Evolutionary conservation across 2,329 filamentous ascomycete genomes (phyloP), one percentile per base, ranked within the genome.

Genomic region (Diaporthe sp.): DNA sequence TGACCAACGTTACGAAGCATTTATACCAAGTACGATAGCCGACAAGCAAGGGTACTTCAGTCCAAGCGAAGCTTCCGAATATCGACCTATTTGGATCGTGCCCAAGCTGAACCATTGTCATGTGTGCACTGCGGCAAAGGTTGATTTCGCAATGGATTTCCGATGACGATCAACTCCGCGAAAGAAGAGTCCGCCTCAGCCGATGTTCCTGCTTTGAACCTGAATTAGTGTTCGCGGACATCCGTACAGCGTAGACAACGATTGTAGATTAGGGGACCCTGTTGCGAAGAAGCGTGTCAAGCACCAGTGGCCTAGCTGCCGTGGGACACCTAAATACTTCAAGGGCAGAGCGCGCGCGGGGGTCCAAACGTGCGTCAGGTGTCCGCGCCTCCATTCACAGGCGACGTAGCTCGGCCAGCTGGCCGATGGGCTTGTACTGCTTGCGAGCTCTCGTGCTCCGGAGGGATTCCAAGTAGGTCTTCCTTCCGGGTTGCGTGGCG

Each of bases 41-140:
- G 3, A 12, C n/a, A 9, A 8, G 8, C 2, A 31, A 28, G 5
- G 3, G 0, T n/a, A 12, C 10, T 2, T 12, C 7, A 25, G 9
- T 17, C 2, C 9, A 3, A 25, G 37, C 5, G 12, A 10, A 12
- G 6, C 4, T 19, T 9, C 4, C 4, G 10, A 44, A 19, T 62
- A 3, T 13, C 8, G 9, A 62, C 4, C 2, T 5, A 7, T 19
- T 17, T 12, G 3, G 13, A 5, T 37, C 3, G 15, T 28, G 37
- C 1, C 25, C 8, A 17, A n/a, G 3, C 17, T 19, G 7, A 10
- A 10, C 15, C 3, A 8, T 12, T 46, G 1, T 3, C 1, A 3
- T 22, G 4, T 39, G 9, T 28, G 19, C 2, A 28, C 3, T 17
- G 34, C 39, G n/a, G 1, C 12, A 25, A 17, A 28, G 22, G 22